phyloP scores from a whole-genome alignment of 2,329 filamentous ascomycete species.

The Phialophora macrospora region DNA sequence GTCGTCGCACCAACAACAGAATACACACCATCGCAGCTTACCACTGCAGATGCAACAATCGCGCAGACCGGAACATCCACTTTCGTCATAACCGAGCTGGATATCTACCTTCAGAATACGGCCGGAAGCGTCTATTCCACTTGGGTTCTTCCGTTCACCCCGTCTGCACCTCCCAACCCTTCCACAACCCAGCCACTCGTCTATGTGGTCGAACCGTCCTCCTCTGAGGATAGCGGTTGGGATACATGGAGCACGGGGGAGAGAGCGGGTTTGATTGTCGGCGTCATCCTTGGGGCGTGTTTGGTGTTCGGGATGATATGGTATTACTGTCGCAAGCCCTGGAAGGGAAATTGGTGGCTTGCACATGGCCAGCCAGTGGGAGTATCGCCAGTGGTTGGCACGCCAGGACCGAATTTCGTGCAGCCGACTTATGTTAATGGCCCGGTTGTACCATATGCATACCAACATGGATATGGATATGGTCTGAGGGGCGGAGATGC shows the following conservation, averaged over 20 bases:
- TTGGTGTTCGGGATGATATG: conserved; percentile 37
- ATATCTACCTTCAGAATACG: conserved; percentile 33
- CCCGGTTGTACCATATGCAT: conserved; percentile 22
- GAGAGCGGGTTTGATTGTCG: conserved; percentile 42
- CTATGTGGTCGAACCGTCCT: conserved; percentile 25
- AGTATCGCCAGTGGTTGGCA: neutral
- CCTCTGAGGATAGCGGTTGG: conserved; percentile 33
- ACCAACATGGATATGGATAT: conserved; percentile 16
- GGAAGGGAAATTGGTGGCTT: conserved; percentile 35
- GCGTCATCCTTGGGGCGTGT: conserved; percentile 38
- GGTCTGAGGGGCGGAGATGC: conserved; percentile 19
- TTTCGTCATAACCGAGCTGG: conserved; percentile 33
- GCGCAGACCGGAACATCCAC: conserved; percentile 23
- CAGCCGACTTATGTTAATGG: conserved; percentile 28
- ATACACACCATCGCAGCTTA: conserved; percentile 23
- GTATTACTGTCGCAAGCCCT: conserved; percentile 28
- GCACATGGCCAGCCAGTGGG: conserved; percentile 29
- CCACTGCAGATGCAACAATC: conserved; percentile 5
- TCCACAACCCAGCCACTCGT: conserved; percentile 18
- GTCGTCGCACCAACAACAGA: conserved; percentile 19
- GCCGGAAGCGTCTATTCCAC: conserved; percentile 33
- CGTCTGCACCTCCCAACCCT: neutral
- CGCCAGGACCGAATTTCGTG: conserved; percentile 10
- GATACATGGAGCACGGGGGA: conserved; percentile 39
- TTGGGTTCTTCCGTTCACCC: conserved; percentile 24